Conservation (phyloP, 2,329 filamentous ascomycete species). For the Hypoxylon rubiginosum region DNA sequence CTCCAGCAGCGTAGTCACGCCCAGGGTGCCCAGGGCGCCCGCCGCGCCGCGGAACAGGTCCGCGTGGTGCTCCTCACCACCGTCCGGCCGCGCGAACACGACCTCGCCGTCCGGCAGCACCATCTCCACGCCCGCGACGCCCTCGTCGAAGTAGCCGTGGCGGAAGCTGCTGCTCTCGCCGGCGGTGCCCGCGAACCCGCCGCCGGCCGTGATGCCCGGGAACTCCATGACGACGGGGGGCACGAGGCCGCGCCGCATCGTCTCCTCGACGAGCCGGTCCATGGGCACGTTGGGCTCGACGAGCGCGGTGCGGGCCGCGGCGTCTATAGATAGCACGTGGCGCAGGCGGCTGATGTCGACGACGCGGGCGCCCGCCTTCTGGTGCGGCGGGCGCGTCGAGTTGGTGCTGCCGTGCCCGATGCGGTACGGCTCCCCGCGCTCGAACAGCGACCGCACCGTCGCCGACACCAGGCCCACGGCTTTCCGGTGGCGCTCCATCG, state of each 20-base stretch:
- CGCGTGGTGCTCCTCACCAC: slow-evolving; percentile 43
- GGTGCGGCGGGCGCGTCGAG: slow-evolving; percentile 71
- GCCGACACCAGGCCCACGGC: slow-evolving; percentile 63
- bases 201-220: slow-evolving; percentile 80
- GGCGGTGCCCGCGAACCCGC: slow-evolving; percentile 77
- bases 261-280: slow-evolving; percentile 76
- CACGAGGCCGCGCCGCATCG: slow-evolving; percentile 74
- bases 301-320: slow-evolving; percentile 67
- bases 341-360: slow-evolving; percentile 76
- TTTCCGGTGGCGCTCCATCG: slow-evolving; percentile 66
- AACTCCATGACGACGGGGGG: slow-evolving; percentile 83
- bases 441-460: slow-evolving; percentile 63
- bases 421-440: slow-evolving; percentile 71
- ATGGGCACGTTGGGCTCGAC: slow-evolving; percentile 84
- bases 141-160: slow-evolving; percentile 79
- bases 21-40: slow-evolving; percentile 76
- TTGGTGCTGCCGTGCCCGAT: slow-evolving; percentile 85
- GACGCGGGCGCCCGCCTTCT: slow-evolving; percentile 55
- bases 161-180: slow-evolving; percentile 79
- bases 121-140: slow-evolving; percentile 74
- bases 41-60: slow-evolving; percentile 77
- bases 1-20: slow-evolving; percentile 76
- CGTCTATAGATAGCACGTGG: slow-evolving; percentile 75
- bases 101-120: slow-evolving; percentile 76
- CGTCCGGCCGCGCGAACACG: slow-evolving; percentile 61